These are phyloP conservation scores for Arabidopsis arenosa DNA, from an alignment of 345 rosid genomes.

Conservation along the genomic window DNA sequence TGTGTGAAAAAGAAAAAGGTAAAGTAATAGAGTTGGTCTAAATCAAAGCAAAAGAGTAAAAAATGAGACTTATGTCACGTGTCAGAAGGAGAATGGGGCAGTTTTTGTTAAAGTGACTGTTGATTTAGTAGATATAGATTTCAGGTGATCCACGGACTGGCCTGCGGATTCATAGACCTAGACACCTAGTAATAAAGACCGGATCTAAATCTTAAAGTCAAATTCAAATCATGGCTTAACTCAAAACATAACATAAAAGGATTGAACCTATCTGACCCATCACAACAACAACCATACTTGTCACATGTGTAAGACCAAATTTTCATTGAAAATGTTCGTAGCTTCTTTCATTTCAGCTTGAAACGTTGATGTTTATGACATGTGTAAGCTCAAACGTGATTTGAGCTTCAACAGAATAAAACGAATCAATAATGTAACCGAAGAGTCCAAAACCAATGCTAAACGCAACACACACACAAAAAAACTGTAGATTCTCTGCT, in stretches of 20 bases:
- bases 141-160: neutral
- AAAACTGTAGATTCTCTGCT: neutral
- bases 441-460: neutral
- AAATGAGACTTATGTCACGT: too few species aligned
- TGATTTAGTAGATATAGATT: too few species aligned
- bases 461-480: neutral
- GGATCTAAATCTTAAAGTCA: neutral
- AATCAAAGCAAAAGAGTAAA: too few species aligned
- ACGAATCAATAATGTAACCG: neutral
- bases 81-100: too few species aligned
- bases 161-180: neutral
- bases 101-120: too few species aligned
- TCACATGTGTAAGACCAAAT: neutral
- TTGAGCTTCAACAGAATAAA: neutral
- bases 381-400: too few species aligned
- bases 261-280: neutral
- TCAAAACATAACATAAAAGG: neutral
- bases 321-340: neutral
- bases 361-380: neutral
- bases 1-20: too few species aligned
- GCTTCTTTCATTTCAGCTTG: neutral
- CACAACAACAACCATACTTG: neutral
- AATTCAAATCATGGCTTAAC: neutral
- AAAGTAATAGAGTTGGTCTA: too few species aligned
- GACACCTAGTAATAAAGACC: neutral